A percentile compares a stretch with the other conserved stretches of the same genome.
Evolutionary conservation across 116 monocot species (phyloP).

Genomic region (Iris pallida): DNA sequence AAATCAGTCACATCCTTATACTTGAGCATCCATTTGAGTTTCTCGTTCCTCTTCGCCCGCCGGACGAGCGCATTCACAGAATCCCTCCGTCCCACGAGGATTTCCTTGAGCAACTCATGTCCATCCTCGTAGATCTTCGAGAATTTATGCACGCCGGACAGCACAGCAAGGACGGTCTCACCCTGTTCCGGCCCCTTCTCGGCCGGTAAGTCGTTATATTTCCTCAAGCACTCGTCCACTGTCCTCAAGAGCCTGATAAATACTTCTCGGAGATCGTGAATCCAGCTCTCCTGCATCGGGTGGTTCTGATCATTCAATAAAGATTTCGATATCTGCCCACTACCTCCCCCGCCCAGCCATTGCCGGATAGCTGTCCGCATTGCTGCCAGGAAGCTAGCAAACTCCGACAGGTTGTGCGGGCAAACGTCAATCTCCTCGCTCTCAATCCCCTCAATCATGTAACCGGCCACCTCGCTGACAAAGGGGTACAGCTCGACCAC

Average conservation of each 20-base stretch:
- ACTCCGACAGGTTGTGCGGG: conserved; percentile 26
- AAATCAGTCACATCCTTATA: conserved; percentile 59
- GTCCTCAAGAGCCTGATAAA: conserved; percentile 35
- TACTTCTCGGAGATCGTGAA: conserved; percentile 24
- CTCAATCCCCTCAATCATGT: conserved; percentile 19
- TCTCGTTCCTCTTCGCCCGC: conserved; percentile 35
- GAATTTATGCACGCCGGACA: conserved; percentile 23
- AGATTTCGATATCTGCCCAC: conserved; percentile 13
- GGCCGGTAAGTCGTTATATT: conserved; percentile 15
- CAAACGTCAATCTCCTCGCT: conserved; percentile 6
- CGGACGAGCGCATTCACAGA: conserved; percentile 57
- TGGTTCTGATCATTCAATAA: conserved; percentile 1
- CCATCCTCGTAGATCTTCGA: conserved; percentile 49
- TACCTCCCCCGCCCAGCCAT: conserved; percentile 11
- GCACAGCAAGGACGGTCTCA: not conserved
- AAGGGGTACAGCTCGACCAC: conserved; percentile 41
- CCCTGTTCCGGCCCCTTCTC: conserved; percentile 10
- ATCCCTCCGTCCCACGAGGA: conserved; percentile 27
- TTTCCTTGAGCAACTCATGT: conserved; percentile 27
- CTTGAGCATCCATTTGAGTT: conserved; percentile 57
- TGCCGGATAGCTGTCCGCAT: conserved; percentile 17
- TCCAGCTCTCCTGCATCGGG: conserved; percentile 22
- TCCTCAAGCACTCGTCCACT: conserved; percentile 33
- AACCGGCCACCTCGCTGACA: conserved; percentile 34
- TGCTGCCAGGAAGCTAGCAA: conserved; percentile 48